A percentile compares a stretch with the other conserved stretches of the same genome.
phyloP scores from a whole-genome alignment of 805 yeast genomes.

The Candida succiphila region DNA sequence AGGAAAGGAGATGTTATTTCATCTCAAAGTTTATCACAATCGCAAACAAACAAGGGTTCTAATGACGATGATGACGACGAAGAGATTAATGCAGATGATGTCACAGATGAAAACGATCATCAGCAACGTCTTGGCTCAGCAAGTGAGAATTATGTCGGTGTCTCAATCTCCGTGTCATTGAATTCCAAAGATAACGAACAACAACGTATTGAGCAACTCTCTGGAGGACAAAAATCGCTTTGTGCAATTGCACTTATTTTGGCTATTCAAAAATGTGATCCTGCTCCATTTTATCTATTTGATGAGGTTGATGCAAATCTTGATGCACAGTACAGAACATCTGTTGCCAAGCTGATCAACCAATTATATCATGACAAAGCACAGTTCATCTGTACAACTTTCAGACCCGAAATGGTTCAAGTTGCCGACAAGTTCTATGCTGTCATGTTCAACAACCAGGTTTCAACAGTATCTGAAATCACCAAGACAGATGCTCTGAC shows the following conservation, averaged over 20 bases:
- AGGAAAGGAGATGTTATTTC: conserved; percentile 18
- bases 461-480: conserved; percentile 68
- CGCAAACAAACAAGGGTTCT: conserved; percentile 10
- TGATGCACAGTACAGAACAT: conserved; percentile 82
- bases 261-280: conserved; percentile 92
- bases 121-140: conserved; percentile 6
- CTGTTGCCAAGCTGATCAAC: conserved; percentile 72
- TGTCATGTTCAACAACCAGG: conserved; percentile 73
- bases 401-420: conserved; percentile 84
- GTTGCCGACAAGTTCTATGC: conserved; percentile 85
- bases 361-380: conserved; percentile 50
- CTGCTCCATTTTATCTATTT: conserved; percentile 92
- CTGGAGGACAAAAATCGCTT: conserved; percentile 96
- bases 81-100: conserved; percentile 10
- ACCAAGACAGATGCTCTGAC: conserved; percentile 62
- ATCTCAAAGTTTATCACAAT: conserved; percentile 3
- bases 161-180: conserved; percentile 81
- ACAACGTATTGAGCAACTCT: conserved; percentile 77
- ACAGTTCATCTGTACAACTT: conserved; percentile 94
- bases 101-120: conserved; percentile 10
- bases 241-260: conserved; percentile 91
- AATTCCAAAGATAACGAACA: conserved; percentile 81
- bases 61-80: conserved; percentile 9
- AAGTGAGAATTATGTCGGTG: conserved; percentile 64
- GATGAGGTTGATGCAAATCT: conserved; percentile 96